Percentiles rank a stretch among this genome's conserved stretches.
Evolutionary conservation across 139 green algal genomes (phyloP).

Genomic region (Marvania coccoides): DNA sequence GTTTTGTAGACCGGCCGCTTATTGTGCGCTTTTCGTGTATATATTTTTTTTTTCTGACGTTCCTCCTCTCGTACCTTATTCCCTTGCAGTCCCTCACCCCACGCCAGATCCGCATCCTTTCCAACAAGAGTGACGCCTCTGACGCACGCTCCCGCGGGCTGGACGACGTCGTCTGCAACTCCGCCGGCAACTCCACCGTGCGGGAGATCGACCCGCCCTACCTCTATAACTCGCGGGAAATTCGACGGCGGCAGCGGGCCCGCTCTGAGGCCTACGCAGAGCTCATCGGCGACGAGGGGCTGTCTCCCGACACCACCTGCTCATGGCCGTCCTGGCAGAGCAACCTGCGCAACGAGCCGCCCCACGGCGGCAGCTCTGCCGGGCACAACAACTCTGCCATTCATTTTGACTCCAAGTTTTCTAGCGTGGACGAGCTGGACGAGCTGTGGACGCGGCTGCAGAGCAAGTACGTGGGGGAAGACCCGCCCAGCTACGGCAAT

Average conservation of each 20-base stretch:
- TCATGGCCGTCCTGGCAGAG: conserved; percentile 18
- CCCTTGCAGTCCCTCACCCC: conserved; percentile 16
- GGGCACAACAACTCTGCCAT: conserved; percentile 10
- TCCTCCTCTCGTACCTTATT: no score
- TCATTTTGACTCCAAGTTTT: conserved; percentile 14
- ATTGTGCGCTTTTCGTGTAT: no score
- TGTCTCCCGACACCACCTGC: conserved; percentile 7
- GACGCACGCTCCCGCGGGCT: not conserved
- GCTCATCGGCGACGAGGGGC: conserved; percentile 14
- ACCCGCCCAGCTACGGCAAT: no score
- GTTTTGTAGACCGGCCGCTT: no score
- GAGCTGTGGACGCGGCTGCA: conserved; percentile 18
- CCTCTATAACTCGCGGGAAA: conserved; percentile 8
- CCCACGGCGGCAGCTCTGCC: not conserved
- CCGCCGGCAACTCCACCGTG: conserved; percentile 15
- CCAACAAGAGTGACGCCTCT: not conserved
- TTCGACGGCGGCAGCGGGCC: not conserved
- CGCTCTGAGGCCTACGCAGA: conserved; percentile 4
- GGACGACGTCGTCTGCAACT: conserved; percentile 14
- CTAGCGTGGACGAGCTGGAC: conserved; percentile 10
- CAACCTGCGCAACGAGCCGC: not conserved
- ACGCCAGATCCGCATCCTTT: conserved; percentile 36
- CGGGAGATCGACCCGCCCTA: conserved; percentile 23
- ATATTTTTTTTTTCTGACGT: no score
- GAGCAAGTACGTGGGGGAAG: conserved; percentile 12